Conservation (phyloP, 2,329 filamentous ascomycete genomes). For the Trichophyton rubrum region DNA sequence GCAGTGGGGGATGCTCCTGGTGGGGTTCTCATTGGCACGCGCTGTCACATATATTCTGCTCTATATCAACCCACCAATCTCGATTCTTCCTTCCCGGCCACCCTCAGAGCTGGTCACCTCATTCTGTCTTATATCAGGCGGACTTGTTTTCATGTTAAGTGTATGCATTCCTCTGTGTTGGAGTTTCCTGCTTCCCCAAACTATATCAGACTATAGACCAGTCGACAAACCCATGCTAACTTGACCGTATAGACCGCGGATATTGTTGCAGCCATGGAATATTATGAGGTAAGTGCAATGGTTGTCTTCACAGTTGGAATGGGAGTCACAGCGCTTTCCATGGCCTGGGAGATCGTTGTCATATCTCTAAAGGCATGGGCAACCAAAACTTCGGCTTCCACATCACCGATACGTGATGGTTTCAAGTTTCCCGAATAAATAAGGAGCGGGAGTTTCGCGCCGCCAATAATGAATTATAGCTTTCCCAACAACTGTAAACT, state of each 20-base stretch:
- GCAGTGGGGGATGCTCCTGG: slow-evolving; percentile 80
- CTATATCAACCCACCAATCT: slow-evolving; percentile 69
- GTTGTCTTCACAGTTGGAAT: slow-evolving; percentile 82
- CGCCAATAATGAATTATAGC: background rate
- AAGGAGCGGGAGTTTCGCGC: background rate
- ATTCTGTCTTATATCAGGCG: slow-evolving; percentile 78
- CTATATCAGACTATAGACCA: background rate
- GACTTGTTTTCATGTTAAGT: slow-evolving; percentile 85
- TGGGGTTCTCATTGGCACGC: slow-evolving; percentile 67
- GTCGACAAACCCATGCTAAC: background rate
- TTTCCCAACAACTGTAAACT: background rate
- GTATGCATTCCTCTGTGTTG: slow-evolving; percentile 39
- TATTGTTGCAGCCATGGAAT: slow-evolving; percentile 63
- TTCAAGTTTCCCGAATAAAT: background rate
- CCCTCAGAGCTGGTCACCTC: slow-evolving; percentile 79
- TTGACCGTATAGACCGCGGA: slow-evolving; percentile 50
- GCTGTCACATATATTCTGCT: slow-evolving; percentile 66
- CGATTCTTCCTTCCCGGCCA: slow-evolving; percentile 67
- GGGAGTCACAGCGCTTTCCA: slow-evolving; percentile 68
- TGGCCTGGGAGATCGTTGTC: slow-evolving; percentile 69
- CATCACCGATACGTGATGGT: background rate
- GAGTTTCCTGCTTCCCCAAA: background rate
- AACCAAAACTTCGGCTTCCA: slow-evolving; percentile 31
- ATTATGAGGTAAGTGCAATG: slow-evolving; percentile 73
- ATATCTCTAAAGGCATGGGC: slow-evolving; percentile 87